Evolutionary conservation across 2,329 filamentous ascomycete genomes (phyloP), one percentile per base, ranked within the genome.

Genomic region (Trichoderma breve): DNA sequence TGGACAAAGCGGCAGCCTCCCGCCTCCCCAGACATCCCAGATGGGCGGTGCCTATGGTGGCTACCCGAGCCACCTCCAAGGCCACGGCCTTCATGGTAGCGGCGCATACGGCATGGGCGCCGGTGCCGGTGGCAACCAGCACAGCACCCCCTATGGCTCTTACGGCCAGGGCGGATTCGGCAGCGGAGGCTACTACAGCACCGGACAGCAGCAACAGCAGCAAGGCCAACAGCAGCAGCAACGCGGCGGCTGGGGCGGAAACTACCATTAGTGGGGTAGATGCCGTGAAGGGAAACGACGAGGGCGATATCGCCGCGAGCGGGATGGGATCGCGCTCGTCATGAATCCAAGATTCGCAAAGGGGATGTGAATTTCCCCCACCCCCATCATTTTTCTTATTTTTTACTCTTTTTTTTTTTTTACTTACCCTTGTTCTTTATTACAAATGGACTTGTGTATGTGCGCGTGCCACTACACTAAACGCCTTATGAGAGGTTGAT

Each of bases 221-320:
- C 81, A 84, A 72, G 81, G 82, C 63, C 78, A 81, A 72, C 79
- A 79, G 36, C 65, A 69, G 39, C 72, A 73, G 74, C 72, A 73
- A 73, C 85, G 85, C 73, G 84, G 86, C 74, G 87, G 87, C 77
- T 89, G 87, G 87, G 87, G 88, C 75, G 85, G 84, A 76, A 89
- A 89, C 84, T 89, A 89, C 83, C 83, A 87, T 76, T 84, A 85
- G 80, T 76, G 76, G 77, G 79, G 79, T 81, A 78, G 77, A 73
- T 73, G 75, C 76, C 76, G 77, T 74, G 77, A 77, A 66, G 76
- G 74, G 72, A 77, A 67, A 74, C 71, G 76, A 73, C 73, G 71
- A 60, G 71, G 73, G 51, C 70, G 30, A 64, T 60, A 72, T 47
- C 73, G 72, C 28, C 55, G 61, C 32, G 64, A 55, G 39, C 70